Evolutionary conservation across 495 filamentous ascomycete species (phyloP).

Genomic region (Aspergillus wentii): DNA sequence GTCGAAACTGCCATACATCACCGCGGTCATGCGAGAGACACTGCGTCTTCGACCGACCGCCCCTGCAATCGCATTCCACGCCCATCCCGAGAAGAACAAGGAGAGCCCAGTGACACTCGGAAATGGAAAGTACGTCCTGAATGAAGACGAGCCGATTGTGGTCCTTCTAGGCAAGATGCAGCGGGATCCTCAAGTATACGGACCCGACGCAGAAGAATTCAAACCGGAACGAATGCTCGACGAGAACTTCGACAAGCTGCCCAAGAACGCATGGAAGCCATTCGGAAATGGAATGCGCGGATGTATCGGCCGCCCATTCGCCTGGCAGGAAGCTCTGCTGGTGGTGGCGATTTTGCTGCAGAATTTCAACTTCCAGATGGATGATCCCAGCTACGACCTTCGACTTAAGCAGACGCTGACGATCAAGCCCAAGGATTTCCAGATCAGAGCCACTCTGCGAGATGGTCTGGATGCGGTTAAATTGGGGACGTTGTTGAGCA

Average conservation of each 20-base stretch:
- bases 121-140: constrained; percentile 56
- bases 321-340: constrained; percentile 57
- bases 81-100: constrained; percentile 38
- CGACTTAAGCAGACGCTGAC: constrained; percentile 67
- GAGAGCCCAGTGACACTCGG: constrained; percentile 49
- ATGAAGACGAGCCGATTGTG: constrained; percentile 50
- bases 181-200: constrained; percentile 61
- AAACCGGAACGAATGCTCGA: constrained; percentile 63
- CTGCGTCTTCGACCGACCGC: constrained; percentile 62
- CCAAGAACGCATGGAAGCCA: constrained; percentile 56
- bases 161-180: constrained; percentile 57
- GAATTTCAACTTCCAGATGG: constrained; percentile 56
- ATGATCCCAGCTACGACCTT: constrained; percentile 50
- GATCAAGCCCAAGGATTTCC: constrained; percentile 70
- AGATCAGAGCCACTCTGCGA: constrained; percentile 60
- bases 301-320: constrained; percentile 66
- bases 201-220: constrained; percentile 58
- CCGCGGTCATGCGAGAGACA: constrained; percentile 65
- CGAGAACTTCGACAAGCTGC: constrained; percentile 53
- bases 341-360: constrained; percentile 53
- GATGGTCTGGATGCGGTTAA: constrained; percentile 52
- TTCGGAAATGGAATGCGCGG: constrained; percentile 60
- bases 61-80: constrained; percentile 38
- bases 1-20: constrained; percentile 59
- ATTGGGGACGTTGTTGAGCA: constrained; percentile 47